phyloP scores from a whole-genome alignment of 495 filamentous ascomycete species.

The Podospora appendiculata region DNA sequence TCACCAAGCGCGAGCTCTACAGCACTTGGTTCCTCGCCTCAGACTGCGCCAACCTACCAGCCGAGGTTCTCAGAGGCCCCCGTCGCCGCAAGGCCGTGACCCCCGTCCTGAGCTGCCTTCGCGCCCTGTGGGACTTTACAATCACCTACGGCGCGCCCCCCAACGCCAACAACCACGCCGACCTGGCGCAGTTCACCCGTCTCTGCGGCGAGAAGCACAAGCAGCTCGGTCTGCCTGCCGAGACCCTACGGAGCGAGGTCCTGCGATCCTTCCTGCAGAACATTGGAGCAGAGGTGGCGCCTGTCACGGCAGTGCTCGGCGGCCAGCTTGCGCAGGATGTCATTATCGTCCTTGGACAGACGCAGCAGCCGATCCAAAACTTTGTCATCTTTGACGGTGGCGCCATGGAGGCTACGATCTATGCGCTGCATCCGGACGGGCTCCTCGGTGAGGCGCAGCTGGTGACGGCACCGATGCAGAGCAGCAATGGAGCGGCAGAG shows the following conservation, averaged over 20 bases:
- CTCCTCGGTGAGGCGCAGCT: conserved; percentile 27
- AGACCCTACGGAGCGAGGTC: conserved; percentile 68
- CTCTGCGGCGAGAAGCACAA: conserved; percentile 69
- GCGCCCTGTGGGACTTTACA: conserved; percentile 76
- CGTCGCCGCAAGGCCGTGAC: conserved; percentile 68
- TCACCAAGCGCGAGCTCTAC: conserved; percentile 87
- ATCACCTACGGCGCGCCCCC: conserved; percentile 46
- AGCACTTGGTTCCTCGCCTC: conserved; percentile 68
- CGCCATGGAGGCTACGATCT: conserved; percentile 65
- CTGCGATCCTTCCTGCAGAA: conserved; percentile 79
- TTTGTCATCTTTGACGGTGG: conserved; percentile 87
- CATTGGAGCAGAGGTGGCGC: conserved; percentile 70
- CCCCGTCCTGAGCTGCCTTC: conserved; percentile 71
- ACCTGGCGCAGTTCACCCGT: conserved; percentile 64
- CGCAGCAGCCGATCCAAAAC: conserved; percentile 94
- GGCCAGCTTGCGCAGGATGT: conserved; percentile 91
- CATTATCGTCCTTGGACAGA: conserved; percentile 84
- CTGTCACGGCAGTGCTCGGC: conserved; percentile 83
- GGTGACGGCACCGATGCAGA: conserved; percentile 4
- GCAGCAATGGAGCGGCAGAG: too few relatives aligned
- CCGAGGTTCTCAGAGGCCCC: conserved; percentile 56
- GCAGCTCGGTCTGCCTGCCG: conserved; percentile 66
- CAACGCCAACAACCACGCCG: conserved; percentile 41
- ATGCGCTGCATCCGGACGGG: conserved; percentile 67
- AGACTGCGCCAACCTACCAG: conserved; percentile 64